phyloP scores from a whole-genome alignment of 2,329 filamentous ascomycete genomes.

The Fusarium sp. region DNA sequence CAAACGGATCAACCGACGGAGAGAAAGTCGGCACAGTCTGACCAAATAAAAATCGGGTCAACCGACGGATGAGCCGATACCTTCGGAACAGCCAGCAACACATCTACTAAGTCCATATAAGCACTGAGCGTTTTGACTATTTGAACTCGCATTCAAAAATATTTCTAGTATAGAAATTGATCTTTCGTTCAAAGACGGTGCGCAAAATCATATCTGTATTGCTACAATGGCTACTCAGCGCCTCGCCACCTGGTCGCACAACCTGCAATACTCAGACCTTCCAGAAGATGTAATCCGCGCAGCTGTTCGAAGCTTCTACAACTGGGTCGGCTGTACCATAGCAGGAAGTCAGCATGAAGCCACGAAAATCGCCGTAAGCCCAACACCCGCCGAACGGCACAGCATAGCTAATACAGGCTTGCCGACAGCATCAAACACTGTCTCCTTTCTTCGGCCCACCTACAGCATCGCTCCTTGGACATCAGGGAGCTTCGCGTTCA shows the following conservation, averaged over 20 bases:
- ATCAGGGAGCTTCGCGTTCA: accelerated
- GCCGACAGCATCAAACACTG: background rate
- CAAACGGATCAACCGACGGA: background rate
- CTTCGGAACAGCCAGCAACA: background rate
- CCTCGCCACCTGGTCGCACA: conserved; percentile 6
- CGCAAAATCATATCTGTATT: background rate
- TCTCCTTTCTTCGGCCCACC: background rate
- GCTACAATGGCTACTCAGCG: conserved; percentile 10
- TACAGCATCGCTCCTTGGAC: background rate
- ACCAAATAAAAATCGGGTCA: background rate
- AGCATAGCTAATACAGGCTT: background rate
- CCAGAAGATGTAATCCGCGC: conserved; percentile 1
- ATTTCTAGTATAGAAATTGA: background rate
- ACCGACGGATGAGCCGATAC: conserved; percentile 9
- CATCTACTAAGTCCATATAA: background rate
- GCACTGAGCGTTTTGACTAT: background rate
- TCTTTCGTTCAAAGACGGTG: background rate
- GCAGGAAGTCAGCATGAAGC: conserved; percentile 7
- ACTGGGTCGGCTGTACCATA: conserved; percentile 8
- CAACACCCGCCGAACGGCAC: accelerated
- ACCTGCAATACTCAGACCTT: conserved; percentile 7
- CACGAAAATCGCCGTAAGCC: background rate
- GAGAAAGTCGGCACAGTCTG: background rate
- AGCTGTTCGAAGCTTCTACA: conserved; percentile 13
- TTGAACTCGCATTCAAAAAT: too few species aligned